Conservation (phyloP, 345 rosid species). For the Eutrema yunnanense region DNA sequence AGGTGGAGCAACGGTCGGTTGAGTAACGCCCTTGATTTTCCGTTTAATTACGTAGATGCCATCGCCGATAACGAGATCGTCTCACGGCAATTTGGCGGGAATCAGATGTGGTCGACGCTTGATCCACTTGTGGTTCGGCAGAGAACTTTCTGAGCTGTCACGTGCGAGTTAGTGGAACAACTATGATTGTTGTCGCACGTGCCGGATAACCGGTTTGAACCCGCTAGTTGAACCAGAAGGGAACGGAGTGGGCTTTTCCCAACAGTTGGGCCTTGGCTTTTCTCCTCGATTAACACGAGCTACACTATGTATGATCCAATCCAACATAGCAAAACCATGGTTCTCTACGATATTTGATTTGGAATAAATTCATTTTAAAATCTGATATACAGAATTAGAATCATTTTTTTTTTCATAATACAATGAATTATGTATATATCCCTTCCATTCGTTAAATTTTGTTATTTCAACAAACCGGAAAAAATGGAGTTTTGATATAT, state of each 20-base stretch:
- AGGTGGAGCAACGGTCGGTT: constrained; percentile 36
- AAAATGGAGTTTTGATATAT: not conserved
- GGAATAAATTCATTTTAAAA: not conserved
- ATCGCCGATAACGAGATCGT: constrained; percentile 30
- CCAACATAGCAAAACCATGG: not conserved
- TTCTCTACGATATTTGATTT: not conserved
- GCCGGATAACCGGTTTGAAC: not conserved
- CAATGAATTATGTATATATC: not conserved
- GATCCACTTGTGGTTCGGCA: constrained; percentile 66
- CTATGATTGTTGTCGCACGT: constrained; percentile 1
- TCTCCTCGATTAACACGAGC: not conserved
- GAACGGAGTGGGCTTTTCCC: not conserved
- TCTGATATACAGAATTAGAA: not conserved
- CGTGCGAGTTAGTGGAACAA: constrained; percentile 1
- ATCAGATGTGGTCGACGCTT: constrained; percentile 61
- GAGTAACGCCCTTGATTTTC: constrained; percentile 29
- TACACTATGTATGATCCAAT: not conserved
- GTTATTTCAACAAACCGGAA: not conserved
- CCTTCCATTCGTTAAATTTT: not conserved
- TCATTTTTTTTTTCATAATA: not conserved
- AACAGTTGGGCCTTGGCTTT: not conserved
- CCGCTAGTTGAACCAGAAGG: not conserved
- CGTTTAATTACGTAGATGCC: constrained; percentile 50
- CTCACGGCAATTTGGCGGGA: constrained; percentile 33
- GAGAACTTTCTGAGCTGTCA: constrained; percentile 22